Conservation (phyloP, 306 rosid species). For the Malus fusca region DNA sequence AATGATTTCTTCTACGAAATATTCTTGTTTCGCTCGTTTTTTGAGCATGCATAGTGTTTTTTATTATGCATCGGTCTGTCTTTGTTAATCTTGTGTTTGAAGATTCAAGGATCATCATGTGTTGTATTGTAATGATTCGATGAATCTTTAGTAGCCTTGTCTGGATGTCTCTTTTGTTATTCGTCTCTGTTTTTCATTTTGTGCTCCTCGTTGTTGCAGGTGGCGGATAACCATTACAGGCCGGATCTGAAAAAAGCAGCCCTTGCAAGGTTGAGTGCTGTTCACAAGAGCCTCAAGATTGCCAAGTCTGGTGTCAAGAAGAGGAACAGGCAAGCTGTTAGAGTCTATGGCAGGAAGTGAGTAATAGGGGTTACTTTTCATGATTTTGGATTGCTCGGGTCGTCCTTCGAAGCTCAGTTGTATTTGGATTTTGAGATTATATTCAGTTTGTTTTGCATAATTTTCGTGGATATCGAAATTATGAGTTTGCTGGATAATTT, state of each 20-base stretch:
- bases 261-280: constrained; percentile 87
- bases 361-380: background rate
- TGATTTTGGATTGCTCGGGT: background rate
- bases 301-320: constrained; percentile 90
- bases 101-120: background rate
- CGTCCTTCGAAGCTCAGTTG: background rate
- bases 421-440: background rate
- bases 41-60: constrained; percentile 14
- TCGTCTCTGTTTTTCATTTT: background rate
- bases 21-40: constrained; percentile 52
- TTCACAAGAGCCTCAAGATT: constrained; percentile 76
- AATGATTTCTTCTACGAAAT: constrained; percentile 38
- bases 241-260: constrained; percentile 83
- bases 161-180: background rate
- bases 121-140: background rate
- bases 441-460: background rate
- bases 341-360: constrained; percentile 31
- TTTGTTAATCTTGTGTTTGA: background rate
- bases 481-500: background rate
- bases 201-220: constrained; percentile 25
- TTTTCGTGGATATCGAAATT: background rate
- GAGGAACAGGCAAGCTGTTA: constrained; percentile 74
- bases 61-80: background rate
- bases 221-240: constrained; percentile 62
- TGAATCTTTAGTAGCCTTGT: background rate